Evolutionary conservation across 805 yeast genomes (phyloP).

Genomic region (Wickerhamiella bombiphila): DNA sequence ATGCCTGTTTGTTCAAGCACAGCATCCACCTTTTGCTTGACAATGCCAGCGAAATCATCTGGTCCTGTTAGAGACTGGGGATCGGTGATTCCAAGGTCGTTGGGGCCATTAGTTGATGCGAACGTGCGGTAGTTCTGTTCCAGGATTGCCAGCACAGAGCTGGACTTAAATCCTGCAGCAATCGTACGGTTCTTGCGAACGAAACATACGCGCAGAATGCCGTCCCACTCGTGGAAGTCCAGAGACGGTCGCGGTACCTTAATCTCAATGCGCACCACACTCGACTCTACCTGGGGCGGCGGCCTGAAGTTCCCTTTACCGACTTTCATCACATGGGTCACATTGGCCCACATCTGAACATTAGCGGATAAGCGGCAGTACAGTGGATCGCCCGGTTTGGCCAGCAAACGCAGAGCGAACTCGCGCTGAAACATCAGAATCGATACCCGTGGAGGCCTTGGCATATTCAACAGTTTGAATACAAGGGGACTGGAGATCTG

Average conservation of each 20-base stretch:
- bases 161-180: constrained; percentile 80
- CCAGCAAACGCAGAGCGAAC: constrained; percentile 82
- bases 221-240: constrained; percentile 95
- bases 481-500: constrained; percentile 95
- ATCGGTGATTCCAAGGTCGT: constrained; percentile 26
- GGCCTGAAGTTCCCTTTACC: constrained; percentile 95
- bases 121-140: constrained; percentile 79
- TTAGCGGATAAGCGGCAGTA: constrained; percentile 91
- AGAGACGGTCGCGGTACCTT: constrained; percentile 88
- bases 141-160: constrained; percentile 61
- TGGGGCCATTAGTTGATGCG: constrained; percentile 39
- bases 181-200: constrained; percentile 87
- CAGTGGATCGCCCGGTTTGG: constrained; percentile 90
- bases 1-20: constrained; percentile 71
- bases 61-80: neutral
- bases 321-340: constrained; percentile 95
- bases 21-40: constrained; percentile 53
- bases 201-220: constrained; percentile 76
- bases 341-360: constrained; percentile 99
- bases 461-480: constrained; percentile 78
- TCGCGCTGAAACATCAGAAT: constrained; percentile 97
- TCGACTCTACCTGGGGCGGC: constrained; percentile 96
- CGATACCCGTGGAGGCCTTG: constrained; percentile 87
- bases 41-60: constrained; percentile 29
- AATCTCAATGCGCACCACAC: constrained; percentile 86